A percentile compares a stretch with the other conserved stretches of the same genome.
Evolutionary conservation across 148 eudicot species (phyloP).

Genomic region (Fallopia convolvulus): DNA sequence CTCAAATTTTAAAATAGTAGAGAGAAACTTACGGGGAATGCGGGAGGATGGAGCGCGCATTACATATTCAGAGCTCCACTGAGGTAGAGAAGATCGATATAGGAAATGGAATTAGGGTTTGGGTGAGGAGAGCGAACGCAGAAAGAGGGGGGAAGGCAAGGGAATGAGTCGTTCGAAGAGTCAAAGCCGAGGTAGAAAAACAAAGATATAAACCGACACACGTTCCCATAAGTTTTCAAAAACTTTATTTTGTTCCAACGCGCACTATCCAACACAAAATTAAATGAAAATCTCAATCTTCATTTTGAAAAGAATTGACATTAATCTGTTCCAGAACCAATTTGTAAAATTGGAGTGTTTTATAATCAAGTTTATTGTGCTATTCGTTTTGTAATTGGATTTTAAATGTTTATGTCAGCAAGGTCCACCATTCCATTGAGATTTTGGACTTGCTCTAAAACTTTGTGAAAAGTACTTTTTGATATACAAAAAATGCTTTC

Average conservation of each 20-base stretch:
- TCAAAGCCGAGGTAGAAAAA: not conserved
- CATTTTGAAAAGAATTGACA: not conserved
- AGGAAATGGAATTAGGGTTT: constrained; percentile 7
- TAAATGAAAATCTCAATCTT: not conserved
- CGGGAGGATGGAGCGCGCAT: not conserved
- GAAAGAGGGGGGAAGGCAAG: not conserved
- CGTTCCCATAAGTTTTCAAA: not conserved
- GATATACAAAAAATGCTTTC: no score
- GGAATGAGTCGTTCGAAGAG: constrained; percentile 3
- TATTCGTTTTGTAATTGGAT: no score
- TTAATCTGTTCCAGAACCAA: not conserved
- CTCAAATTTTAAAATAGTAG: not conserved
- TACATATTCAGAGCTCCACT: not conserved
- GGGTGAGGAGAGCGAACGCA: not conserved
- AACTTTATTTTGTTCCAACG: not conserved
- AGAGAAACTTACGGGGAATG: not conserved
- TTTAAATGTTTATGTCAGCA: no score
- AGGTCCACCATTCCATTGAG: no score
- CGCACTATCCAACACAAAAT: not conserved
- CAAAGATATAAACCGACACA: constrained; percentile 6
- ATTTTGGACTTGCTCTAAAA: no score
- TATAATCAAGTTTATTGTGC: no score
- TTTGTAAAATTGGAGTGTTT: no score
- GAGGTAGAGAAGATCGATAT: not conserved
- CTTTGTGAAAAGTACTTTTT: no score